phyloP scores from a whole-genome alignment of 305 asterid species.

The Fraxinus greggii region DNA sequence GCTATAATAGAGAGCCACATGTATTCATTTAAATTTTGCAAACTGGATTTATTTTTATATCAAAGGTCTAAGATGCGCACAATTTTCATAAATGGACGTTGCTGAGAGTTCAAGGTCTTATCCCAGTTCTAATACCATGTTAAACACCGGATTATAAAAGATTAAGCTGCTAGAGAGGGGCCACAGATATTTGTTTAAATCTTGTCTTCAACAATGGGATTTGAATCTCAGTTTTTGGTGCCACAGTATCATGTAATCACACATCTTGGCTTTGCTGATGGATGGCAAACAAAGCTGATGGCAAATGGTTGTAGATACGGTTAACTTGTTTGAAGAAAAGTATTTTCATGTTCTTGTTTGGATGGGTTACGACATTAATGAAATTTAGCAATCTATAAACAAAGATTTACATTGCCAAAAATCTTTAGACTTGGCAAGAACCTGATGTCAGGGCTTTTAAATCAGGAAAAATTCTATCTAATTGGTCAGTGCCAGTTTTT shows the following conservation, averaged over 20 bases:
- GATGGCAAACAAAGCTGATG: background rate
- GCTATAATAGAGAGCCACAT: background rate
- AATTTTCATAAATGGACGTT: background rate
- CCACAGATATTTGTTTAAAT: background rate
- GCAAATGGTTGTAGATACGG: background rate
- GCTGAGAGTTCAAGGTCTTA: background rate
- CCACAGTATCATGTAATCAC: background rate
- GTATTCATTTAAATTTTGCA: background rate
- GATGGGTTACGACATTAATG: slow-evolving; percentile 5
- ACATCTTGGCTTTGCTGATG: background rate
- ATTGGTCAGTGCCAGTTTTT: slow-evolving; percentile 12
- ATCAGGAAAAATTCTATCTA: slow-evolving; percentile 3
- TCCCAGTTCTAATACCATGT: background rate
- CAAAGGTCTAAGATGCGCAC: background rate
- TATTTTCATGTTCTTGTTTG: background rate
- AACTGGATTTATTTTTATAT: background rate
- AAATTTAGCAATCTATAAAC: background rate
- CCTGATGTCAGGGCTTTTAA: background rate
- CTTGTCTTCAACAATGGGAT: background rate
- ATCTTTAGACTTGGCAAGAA: slow-evolving; percentile 1
- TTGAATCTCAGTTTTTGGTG: background rate
- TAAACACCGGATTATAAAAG: background rate
- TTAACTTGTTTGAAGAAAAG: background rate
- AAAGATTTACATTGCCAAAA: slow-evolving; percentile 4
- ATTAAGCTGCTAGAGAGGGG: background rate